Conservation (phyloP, 352 stramenopile genomes). For the Phytophthora pinifolia region DNA sequence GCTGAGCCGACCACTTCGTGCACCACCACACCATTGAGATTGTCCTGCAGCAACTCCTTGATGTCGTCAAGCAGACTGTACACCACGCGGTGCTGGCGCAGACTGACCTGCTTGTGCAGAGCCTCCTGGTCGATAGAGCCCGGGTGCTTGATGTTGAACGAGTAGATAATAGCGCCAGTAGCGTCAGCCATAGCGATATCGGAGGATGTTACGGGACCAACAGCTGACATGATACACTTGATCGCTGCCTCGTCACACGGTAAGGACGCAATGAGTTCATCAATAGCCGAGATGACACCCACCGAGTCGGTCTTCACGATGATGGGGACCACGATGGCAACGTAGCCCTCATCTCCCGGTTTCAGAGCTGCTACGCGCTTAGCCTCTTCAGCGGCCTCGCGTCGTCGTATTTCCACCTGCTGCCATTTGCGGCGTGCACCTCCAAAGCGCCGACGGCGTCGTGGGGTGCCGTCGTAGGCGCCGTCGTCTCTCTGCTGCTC, state of each 20-base stretch:
- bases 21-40: slow-evolving; percentile 65
- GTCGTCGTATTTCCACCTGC: slow-evolving; percentile 67
- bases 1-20: slow-evolving; percentile 68
- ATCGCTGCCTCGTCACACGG: slow-evolving; percentile 65
- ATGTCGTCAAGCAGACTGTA: slow-evolving; percentile 91
- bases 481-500: slow-evolving; percentile 33
- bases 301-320: slow-evolving; percentile 99
- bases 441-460: slow-evolving; percentile 53
- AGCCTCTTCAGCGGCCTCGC: slow-evolving; percentile 63
- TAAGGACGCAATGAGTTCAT: slow-evolving; percentile 80
- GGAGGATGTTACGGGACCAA: slow-evolving; percentile 80
- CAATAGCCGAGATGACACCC: slow-evolving; percentile 94
- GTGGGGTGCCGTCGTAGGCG: slow-evolving; percentile 2
- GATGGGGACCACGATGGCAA: slow-evolving; percentile 94
- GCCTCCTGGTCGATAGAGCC: slow-evolving; percentile 77
- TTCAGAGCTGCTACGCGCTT: slow-evolving; percentile 71
- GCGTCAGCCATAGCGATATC: slow-evolving; percentile 85
- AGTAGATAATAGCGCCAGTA: slow-evolving; percentile 82
- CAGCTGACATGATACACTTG: slow-evolving; percentile 84
- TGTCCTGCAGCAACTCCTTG: slow-evolving; percentile 70
- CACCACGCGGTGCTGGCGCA: slow-evolving; percentile 82
- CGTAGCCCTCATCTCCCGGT: slow-evolving; percentile 78
- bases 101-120: slow-evolving; percentile 70
- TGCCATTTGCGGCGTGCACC: slow-evolving; percentile 59
- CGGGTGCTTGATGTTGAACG: slow-evolving; percentile 88